These are phyloP conservation scores for Echeveria elegans DNA, from an alignment of 164 flowering plant genomes.

Conservation along the genomic window DNA sequence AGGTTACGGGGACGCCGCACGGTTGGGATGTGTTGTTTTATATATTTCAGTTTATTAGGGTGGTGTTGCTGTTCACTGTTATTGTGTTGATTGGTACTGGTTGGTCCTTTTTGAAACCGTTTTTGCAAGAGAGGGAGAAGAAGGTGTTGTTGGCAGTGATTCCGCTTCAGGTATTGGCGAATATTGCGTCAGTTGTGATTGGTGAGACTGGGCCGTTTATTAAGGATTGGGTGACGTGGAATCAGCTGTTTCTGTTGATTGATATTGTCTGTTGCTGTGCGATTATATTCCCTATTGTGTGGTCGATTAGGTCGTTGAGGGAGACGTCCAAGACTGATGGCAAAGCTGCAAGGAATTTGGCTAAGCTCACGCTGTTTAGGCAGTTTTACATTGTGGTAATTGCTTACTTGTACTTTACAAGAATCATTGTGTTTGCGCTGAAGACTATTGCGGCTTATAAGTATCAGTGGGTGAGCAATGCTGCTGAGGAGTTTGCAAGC, in stretches of 20 bases:
- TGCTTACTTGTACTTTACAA: conserved; percentile 6
- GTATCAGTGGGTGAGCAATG: conserved; percentile 6
- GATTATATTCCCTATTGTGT: conserved; percentile 2
- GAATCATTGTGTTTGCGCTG: conserved; percentile 3
- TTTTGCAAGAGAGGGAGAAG: conserved; percentile 9
- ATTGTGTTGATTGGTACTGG: conserved; percentile 4
- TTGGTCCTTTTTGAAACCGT: conserved; percentile 3
- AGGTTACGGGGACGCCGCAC: conserved; percentile 7
- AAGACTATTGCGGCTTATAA: conserved; percentile 7
- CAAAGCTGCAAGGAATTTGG: conserved; percentile 6
- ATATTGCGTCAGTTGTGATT: conserved; percentile 4
- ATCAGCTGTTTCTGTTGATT: conserved; percentile 6
- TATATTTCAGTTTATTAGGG: conserved; percentile 2
- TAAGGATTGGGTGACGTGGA: conserved; percentile 8
- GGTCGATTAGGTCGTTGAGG: conserved; percentile 5
- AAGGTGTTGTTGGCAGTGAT: not conserved
- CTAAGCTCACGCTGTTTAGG: conserved; percentile 4
- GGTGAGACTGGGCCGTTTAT: conserved; percentile 8
- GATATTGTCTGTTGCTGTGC: conserved; percentile 6
- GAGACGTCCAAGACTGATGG: conserved; percentile 9
- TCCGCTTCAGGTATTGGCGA: conserved; percentile 7
- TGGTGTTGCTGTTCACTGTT: conserved; percentile 1
- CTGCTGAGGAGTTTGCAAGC: conserved; percentile 4
- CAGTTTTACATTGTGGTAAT: conserved; percentile 6
- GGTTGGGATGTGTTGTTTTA: conserved; percentile 6